These are phyloP conservation scores for Debaryomyces maramus DNA, from an alignment of 805 yeast species.

Conservation along the genomic window DNA sequence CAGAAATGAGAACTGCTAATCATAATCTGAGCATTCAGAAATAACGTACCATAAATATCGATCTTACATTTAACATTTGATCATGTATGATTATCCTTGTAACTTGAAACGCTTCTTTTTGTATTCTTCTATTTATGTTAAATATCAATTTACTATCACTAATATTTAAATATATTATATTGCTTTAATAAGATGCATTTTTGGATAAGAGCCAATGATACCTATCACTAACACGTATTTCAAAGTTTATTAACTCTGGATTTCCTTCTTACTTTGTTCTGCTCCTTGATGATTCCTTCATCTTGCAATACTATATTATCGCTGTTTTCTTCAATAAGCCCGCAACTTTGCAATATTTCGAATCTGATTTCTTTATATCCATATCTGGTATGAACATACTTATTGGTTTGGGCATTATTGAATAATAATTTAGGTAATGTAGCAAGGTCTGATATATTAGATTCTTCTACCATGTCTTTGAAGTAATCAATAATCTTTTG, in stretches of 20 bases:
- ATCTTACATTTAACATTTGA: neutral
- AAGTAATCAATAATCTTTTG: slow-evolving; percentile 25
- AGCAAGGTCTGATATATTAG: slow-evolving; percentile 34
- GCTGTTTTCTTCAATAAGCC: slow-evolving; percentile 19
- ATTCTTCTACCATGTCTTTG: slow-evolving; percentile 36
- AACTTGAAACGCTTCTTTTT: neutral
- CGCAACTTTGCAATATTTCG: slow-evolving; percentile 56
- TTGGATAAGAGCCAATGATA: neutral
- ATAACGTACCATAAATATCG: neutral
- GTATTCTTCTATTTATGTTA: neutral
- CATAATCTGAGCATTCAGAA: neutral
- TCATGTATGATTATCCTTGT: neutral
- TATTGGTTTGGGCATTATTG: slow-evolving; percentile 48
- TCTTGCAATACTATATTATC: slow-evolving; percentile 5
- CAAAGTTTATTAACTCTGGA: slow-evolving; percentile 11
- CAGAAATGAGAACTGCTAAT: neutral
- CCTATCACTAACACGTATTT: no score
- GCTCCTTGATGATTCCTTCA: slow-evolving; percentile 9
- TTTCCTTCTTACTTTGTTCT: slow-evolving; percentile 4
- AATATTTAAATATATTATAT: neutral
- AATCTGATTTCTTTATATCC: slow-evolving; percentile 57
- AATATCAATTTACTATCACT: neutral
- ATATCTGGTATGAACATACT: slow-evolving; percentile 35
- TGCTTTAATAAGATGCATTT: slow-evolving; percentile 1
- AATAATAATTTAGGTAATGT: slow-evolving; percentile 48